Percentiles rank a stretch among this genome's conserved stretches.
Evolutionary conservation across 352 stramenopile species (phyloP).

Genomic region (Phytophthora hibernalis): DNA sequence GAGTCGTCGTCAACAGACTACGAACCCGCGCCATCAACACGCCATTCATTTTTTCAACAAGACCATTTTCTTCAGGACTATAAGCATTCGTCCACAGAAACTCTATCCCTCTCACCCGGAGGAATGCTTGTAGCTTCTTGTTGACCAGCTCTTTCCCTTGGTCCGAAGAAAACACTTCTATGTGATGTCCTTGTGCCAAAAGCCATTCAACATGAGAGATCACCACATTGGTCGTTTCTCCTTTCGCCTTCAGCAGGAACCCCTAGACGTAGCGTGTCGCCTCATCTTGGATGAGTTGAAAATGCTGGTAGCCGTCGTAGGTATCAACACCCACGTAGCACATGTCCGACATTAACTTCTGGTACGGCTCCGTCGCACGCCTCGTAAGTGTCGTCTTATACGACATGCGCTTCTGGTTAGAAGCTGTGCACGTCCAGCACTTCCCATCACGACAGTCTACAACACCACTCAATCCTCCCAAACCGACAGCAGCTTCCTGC

Average conservation of each 20-base stretch:
- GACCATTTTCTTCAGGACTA: slow-evolving; percentile 15
- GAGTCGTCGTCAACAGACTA: slow-evolving; percentile 1
- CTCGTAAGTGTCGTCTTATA: slow-evolving; percentile 9
- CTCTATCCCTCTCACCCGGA: slow-evolving; percentile 10
- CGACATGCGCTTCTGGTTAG: slow-evolving; percentile 12
- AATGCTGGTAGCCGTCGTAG: slow-evolving; percentile 11
- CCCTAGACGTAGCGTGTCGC: slow-evolving; percentile 1
- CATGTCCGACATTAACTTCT: slow-evolving; percentile 21
- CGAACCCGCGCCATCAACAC: not conserved
- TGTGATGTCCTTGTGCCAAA: slow-evolving; percentile 3
- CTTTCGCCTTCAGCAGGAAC: slow-evolving; percentile 10
- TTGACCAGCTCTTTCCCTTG: slow-evolving; percentile 14
- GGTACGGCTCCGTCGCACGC: slow-evolving; percentile 5
- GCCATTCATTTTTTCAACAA: slow-evolving; percentile 15
- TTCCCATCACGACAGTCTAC: not conserved
- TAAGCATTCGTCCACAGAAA: slow-evolving; percentile 21
- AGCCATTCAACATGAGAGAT: not conserved
- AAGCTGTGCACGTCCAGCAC: slow-evolving; percentile 18
- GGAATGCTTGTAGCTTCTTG: slow-evolving; percentile 16
- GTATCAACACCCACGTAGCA: not conserved
- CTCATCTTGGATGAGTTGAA: slow-evolving; percentile 9
- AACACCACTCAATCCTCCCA: not conserved
- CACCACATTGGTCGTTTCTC: slow-evolving; percentile 6
- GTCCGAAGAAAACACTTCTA: slow-evolving; percentile 4
- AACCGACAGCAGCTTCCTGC: not conserved